These are phyloP conservation scores for Juncus effusus DNA, from an alignment of 176 grass and related monocot species.

Conservation along the genomic window DNA sequence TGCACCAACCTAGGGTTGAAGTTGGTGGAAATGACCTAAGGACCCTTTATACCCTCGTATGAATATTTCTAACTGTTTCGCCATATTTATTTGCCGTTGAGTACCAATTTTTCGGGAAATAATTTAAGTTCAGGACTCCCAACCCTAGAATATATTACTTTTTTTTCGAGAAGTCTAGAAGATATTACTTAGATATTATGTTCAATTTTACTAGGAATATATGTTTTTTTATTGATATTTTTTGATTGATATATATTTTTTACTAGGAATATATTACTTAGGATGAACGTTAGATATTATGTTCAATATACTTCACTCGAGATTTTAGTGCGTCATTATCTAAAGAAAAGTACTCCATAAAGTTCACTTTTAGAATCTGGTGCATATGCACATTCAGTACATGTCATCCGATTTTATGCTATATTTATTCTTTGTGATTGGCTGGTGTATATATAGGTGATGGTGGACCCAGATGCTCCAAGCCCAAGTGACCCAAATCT, in stretches of 20 bases:
- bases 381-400: neutral
- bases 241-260: too few relatives aligned
- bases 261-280: too few relatives aligned
- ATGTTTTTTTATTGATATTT: too few relatives aligned
- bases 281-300: too few relatives aligned
- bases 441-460: conserved; percentile 27
- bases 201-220: too few relatives aligned
- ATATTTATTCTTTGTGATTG: neutral
- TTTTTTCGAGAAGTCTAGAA: neutral
- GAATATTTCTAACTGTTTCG: conserved; percentile 11
- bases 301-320: too few relatives aligned
- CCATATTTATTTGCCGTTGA: neutral
- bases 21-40: conserved; percentile 75
- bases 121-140: too few relatives aligned
- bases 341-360: neutral
- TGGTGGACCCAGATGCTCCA: conserved; percentile 83
- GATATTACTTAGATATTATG: too few relatives aligned
- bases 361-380: conserved; percentile 7
- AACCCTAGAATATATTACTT: neutral
- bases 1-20: conserved; percentile 60
- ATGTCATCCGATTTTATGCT: neutral
- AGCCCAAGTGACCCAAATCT: conserved; percentile 63
- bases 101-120: too few relatives aligned
- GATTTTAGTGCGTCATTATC: too few relatives aligned
- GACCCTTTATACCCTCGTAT: conserved; percentile 81